Evolutionary conservation across 768 basidiomycete species (phyloP).

Genomic region (Coprinellus aureogranulatus): DNA sequence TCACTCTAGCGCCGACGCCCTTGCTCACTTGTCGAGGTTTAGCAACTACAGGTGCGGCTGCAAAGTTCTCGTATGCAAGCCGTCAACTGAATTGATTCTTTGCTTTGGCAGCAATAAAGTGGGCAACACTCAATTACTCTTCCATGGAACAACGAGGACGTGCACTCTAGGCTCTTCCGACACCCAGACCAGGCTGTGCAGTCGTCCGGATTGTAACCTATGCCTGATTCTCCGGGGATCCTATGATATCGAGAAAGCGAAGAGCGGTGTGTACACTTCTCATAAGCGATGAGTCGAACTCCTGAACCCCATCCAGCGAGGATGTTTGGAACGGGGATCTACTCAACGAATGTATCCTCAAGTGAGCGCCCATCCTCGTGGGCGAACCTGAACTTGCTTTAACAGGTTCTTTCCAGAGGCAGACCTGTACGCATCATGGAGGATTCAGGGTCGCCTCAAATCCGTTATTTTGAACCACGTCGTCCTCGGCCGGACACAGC

Average conservation of each 20-base stretch:
- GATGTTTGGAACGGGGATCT: slow-evolving; percentile 32
- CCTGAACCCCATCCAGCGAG: slow-evolving; percentile 11
- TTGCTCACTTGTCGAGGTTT: slow-evolving; percentile 24
- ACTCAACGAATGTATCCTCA: slow-evolving; percentile 24
- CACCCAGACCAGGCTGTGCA: slow-evolving; percentile 15
- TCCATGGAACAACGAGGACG: slow-evolving; percentile 26
- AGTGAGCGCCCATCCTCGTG: slow-evolving; percentile 4
- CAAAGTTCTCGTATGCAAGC: background rate
- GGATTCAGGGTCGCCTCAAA: slow-evolving; percentile 6
- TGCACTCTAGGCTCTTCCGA: slow-evolving; percentile 21
- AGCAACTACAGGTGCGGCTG: slow-evolving; percentile 26
- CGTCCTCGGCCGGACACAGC: slow-evolving; percentile 25
- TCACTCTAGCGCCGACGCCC: slow-evolving; percentile 18
- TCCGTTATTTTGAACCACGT: slow-evolving; percentile 30
- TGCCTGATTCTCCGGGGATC: slow-evolving; percentile 27
- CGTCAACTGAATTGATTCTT: background rate
- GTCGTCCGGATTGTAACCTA: slow-evolving; percentile 18
- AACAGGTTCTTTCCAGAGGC: slow-evolving; percentile 13
- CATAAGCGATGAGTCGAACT: background rate
- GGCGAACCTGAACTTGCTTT: background rate
- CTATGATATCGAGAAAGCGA: slow-evolving; percentile 28
- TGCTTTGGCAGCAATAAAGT: slow-evolving; percentile 22
- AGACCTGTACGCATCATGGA: slow-evolving; percentile 21
- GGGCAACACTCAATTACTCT: slow-evolving; percentile 28
- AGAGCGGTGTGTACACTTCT: slow-evolving; percentile 17